Evolutionary conservation across 345 rosid genomes (phyloP).

Genomic region (Barbarea vulgaris): DNA sequence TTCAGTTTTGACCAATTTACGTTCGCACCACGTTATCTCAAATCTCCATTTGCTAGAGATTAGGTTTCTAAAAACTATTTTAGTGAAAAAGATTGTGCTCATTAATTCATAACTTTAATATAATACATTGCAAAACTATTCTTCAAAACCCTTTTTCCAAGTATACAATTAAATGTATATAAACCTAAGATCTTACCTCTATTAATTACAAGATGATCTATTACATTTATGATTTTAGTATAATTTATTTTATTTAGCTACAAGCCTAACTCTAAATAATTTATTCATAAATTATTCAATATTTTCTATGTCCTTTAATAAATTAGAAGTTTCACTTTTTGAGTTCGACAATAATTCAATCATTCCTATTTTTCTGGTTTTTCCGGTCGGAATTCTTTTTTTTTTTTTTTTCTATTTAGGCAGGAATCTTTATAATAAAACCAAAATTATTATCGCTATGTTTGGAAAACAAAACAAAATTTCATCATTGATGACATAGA

Average conservation of each 20-base stretch:
- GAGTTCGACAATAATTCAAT: background rate
- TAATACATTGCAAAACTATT: too few species aligned
- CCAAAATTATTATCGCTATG: background rate
- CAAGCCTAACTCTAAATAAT: background rate
- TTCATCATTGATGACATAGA: background rate
- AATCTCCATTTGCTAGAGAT: background rate
- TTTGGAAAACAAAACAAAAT: background rate
- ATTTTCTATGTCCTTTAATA: background rate
- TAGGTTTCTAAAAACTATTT: background rate
- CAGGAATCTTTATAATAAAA: constrained; percentile 15
- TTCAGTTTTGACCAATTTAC: background rate
- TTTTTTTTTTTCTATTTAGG: background rate
- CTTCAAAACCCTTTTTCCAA: background rate
- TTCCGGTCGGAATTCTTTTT: background rate
- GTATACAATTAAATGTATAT: background rate
- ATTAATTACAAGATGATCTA: too few species aligned
- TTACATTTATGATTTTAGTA: too few species aligned
- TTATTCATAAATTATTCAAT: background rate
- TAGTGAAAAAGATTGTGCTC: background rate
- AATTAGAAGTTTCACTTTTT: background rate
- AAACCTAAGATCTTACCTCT: background rate
- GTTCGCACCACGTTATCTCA: background rate
- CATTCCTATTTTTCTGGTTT: background rate
- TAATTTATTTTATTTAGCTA: background rate
- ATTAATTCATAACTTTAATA: background rate